Conservation (phyloP, 352 stramenopile species). For the Blastocystis sp. region DNA sequence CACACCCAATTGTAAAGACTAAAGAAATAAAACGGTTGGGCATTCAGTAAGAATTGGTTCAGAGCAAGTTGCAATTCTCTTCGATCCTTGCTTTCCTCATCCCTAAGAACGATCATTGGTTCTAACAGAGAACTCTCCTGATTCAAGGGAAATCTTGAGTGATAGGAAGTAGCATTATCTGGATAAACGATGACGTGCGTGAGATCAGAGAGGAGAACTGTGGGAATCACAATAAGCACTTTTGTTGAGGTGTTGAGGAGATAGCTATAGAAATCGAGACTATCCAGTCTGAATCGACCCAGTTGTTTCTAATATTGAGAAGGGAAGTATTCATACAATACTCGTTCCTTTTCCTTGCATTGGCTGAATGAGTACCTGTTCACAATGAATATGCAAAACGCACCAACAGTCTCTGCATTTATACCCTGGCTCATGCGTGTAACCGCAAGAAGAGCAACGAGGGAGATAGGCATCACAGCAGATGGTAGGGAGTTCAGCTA, state of each 20-base stretch:
- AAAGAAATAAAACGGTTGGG: not conserved
- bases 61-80: not conserved
- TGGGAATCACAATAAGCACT: not conserved
- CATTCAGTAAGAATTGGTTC: not conserved
- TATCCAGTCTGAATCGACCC: not conserved
- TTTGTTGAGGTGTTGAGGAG: conserved; percentile 23
- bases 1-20: not conserved
- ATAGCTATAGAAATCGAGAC: not conserved
- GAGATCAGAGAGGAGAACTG: not conserved
- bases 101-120: not conserved
- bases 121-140: not conserved
- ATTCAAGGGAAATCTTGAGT: not conserved
- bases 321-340: not conserved
- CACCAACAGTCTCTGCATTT: conserved; percentile 33
- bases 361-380: not conserved
- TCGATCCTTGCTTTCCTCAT: not conserved
- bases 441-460: not conserved
- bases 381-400: not conserved
- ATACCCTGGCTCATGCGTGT: not conserved
- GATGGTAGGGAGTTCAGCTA: not conserved
- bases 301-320: not conserved
- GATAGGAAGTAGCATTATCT: not conserved
- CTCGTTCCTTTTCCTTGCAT: not conserved
- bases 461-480: not conserved
- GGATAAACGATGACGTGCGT: not conserved